Evolutionary conservation across 352 stramenopile genomes (phyloP), one percentile per base, ranked within the genome.

Genomic region (Plasmopara halstedii): DNA sequence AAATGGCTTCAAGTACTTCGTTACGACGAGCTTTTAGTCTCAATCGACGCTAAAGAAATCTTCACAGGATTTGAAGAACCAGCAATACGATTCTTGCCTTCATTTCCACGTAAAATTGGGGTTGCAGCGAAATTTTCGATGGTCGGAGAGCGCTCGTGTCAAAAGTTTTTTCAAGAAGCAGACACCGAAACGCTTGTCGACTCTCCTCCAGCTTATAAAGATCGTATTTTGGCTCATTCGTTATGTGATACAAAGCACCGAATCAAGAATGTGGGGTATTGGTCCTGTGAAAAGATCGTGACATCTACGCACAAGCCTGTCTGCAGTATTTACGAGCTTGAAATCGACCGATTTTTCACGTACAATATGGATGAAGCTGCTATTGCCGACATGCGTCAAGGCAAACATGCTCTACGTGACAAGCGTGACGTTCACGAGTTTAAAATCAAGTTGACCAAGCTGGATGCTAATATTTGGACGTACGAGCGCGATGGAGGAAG

Each of bases 21-120:
- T 7, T 85, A 75, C 35, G 82, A 94, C 33, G 70, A 89, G 25
- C 38, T 94, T 5, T 61, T 67, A 8, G 68, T 66, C 3, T 75
- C 70, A 2, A 82, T 94, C 8, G 79, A 91, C 34, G 70, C 68
- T 0, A 91, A 91, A 23, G 82, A 94, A 40, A 71, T 88, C 9
- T 85, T 94, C n/a, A 88, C 73, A 40, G 82, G 82, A 0, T 94
- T 94, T 40, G 74, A 91, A 47, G 79, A 94, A 26, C 77, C 82
- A 25, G 43, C 63, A 0, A 91, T 94, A 38, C 50, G 49, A 3
- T 94, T 94, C 37, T 25, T 91, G 15, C 82, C 82, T 9, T 80
- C 79, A 0, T 91, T 73, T 39, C 82, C 82, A 26, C 74, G 82
- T 9, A 70, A 75, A 36, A 53, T 85, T 15, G 79, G 73, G 8